Base-by-base conservation (phyloP, 1,284 basidiomycete genomes). In the Melampsora occidentalis region DNA sequence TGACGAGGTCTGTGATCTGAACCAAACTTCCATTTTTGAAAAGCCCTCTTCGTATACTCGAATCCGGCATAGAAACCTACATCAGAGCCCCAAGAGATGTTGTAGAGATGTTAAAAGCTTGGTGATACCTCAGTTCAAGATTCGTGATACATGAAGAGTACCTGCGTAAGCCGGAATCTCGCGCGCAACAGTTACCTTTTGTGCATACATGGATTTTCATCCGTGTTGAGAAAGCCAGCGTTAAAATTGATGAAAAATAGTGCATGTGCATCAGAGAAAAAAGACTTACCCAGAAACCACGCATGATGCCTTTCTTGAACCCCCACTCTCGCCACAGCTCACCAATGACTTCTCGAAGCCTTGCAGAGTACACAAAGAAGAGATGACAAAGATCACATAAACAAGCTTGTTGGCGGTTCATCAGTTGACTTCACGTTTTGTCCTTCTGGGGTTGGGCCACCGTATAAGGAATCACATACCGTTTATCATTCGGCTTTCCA, bases 101-200 rank as follows among this genome's bases (percentile, higher is more conserved):
- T 67, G 20, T 10, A 14, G 18, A 42, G 35, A 31, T 63, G 62
- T 42, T 62, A 70, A 49, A 71, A 66, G 31, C 31, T 67, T 31
- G 42, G 10, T 46, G 42, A 46, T 9, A 14, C 42, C 42, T 46
- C 20, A 7, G 53, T 22, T 20, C 9, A 22, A 59, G 10, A 59
- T 59, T 59, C 22, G 10, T 10, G 16, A 42, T 28, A 10, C 71
- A 80, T 70, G 46, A 81, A 81, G 81, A 68, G 4, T 1, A 64
- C 91, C 93, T 57, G 94, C 94, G 82, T 97, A 97, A 7, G 94
- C 95, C 3, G 95, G 95, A 62, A 97, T 93, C 83, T 98, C 96
- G 80, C 94, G 86, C 0, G 89, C 88, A 35, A 97, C 89, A 0
- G 96, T 98, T n/a, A 95, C 87, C 92, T 94, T 79, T 10, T 53